Evolutionary conservation across 805 yeast genomes (phyloP).

Genomic region (Saccharomycopsis fodiens): DNA sequence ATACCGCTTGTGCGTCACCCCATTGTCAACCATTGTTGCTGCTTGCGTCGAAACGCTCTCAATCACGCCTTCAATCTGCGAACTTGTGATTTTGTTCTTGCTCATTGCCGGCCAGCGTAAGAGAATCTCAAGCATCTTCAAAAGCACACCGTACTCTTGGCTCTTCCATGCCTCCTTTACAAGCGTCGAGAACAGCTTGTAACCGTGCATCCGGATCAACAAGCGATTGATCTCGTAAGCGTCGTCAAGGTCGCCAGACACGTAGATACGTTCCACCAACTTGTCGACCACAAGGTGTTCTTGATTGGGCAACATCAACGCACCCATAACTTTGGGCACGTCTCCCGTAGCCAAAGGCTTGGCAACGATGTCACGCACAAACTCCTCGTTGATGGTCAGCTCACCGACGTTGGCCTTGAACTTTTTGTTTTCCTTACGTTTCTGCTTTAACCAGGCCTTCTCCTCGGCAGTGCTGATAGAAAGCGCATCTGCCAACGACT

Average conservation of each 20-base stretch:
- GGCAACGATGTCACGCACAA: conserved; percentile 52
- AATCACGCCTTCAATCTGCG: conserved; percentile 64
- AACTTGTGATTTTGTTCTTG: conserved; percentile 65
- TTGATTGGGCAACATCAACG: conserved; percentile 61
- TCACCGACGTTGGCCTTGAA: conserved; percentile 45
- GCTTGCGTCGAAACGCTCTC: conserved; percentile 30
- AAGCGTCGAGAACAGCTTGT: conserved; percentile 63
- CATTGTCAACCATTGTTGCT: conserved; percentile 16
- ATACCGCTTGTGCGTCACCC: conserved; percentile 1
- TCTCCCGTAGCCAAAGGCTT: conserved; percentile 42
- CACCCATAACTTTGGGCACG: conserved; percentile 73
- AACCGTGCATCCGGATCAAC: conserved; percentile 79
- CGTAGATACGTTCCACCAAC: conserved; percentile 58
- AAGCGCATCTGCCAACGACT: conserved; percentile 74
- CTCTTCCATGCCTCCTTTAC: conserved; percentile 33
- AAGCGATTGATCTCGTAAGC: conserved; percentile 40
- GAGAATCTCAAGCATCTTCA: conserved; percentile 51
- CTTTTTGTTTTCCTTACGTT: conserved; percentile 39
- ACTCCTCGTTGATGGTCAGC: conserved; percentile 53
- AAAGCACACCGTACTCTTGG: not conserved
- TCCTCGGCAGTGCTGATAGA: conserved; percentile 67
- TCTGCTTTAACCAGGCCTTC: conserved; percentile 60
- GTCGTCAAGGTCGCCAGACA: conserved; percentile 35
- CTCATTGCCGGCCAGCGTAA: conserved; percentile 63
- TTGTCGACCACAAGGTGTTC: conserved; percentile 57